Percentiles rank a stretch among this genome's conserved stretches.
phyloP scores from a whole-genome alignment of 2,329 filamentous ascomycete genomes.

The Colletotrichum plurivorum region DNA sequence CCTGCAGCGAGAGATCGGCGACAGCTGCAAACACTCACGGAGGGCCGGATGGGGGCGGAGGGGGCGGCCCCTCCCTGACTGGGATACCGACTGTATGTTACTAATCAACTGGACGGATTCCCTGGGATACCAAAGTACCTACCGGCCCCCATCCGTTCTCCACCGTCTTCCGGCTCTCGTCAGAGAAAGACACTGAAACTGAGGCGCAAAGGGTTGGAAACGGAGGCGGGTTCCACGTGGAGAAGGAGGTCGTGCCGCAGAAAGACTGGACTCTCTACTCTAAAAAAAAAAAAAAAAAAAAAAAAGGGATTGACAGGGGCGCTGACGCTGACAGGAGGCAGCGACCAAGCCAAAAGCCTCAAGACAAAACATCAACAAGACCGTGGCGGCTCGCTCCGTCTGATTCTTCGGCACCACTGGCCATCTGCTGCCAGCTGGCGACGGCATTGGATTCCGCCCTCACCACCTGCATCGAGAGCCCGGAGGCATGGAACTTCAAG shows the following conservation, averaged over 20 bases:
- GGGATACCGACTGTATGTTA: too few relatives aligned
- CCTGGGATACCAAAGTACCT: not conserved
- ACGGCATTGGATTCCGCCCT: not conserved
- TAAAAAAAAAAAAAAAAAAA: too few relatives aligned
- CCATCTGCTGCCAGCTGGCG: not conserved
- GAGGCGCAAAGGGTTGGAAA: conserved; percentile 22
- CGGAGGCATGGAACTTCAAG: too few relatives aligned
- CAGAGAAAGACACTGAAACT: conserved; percentile 26
- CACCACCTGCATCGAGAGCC: too few relatives aligned
- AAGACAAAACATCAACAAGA: conserved; percentile 10
- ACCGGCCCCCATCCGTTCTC: conserved; percentile 5
- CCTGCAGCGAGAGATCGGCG: conserved; percentile 30
- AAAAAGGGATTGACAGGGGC: not conserved
- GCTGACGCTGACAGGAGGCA: not conserved
- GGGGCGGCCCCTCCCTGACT: not conserved
- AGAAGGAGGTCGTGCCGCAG: conserved; percentile 4
- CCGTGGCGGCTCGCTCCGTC: not conserved
- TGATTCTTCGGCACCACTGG: not conserved
- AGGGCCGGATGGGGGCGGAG: not conserved
- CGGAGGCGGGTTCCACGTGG: conserved; percentile 17
- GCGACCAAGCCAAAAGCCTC: not conserved
- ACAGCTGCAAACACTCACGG: conserved; percentile 29
- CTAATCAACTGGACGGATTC: too few relatives aligned
- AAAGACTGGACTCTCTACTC: not conserved
- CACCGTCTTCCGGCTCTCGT: conserved; percentile 17